A percentile compares a stretch with the other conserved stretches of the same genome.
Evolutionary conservation across 2,329 filamentous ascomycete genomes (phyloP).

Genomic region (Ophiostoma australiae): DNA sequence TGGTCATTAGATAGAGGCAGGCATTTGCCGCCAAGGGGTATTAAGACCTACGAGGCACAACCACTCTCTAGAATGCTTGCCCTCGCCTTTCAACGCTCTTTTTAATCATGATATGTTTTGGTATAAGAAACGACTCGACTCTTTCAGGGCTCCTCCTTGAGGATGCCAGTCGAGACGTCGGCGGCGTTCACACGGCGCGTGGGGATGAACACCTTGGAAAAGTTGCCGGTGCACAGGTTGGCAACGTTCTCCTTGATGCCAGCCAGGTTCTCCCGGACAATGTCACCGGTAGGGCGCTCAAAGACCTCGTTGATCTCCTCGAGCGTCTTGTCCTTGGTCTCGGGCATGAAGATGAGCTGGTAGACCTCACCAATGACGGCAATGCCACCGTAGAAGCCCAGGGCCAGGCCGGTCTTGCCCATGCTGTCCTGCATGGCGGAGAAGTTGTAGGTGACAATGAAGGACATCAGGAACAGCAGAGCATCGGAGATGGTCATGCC

Average conservation of each 20-base stretch:
- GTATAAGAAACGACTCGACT: neutral
- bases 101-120: neutral
- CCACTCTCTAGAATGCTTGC: neutral
- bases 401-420: slow-evolving; percentile 57
- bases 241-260: slow-evolving; percentile 19
- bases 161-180: neutral
- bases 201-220: slow-evolving; percentile 13
- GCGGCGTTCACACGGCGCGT: neutral
- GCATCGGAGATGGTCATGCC: slow-evolving; percentile 68
- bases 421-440: slow-evolving; percentile 64
- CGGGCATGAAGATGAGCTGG: slow-evolving; percentile 70
- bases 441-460: slow-evolving; percentile 74
- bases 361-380: slow-evolving; percentile 66
- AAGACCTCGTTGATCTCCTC: slow-evolving; percentile 54
- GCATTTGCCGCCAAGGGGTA: neutral
- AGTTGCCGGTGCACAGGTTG: slow-evolving; percentile 16
- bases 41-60: slow-evolving; percentile 1
- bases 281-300: slow-evolving; percentile 33
- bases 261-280: slow-evolving; percentile 20
- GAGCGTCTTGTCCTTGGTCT: slow-evolving; percentile 51
- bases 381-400: slow-evolving; percentile 72
- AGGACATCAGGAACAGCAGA: slow-evolving; percentile 64
- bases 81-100: slow-evolving; percentile 2
- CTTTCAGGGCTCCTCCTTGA: slow-evolving; percentile 8
- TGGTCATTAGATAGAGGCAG: slow-evolving; percentile 5